Percentiles rank a stretch among this genome's conserved stretches.
Evolutionary conservation across 2,329 filamentous ascomycete species (phyloP).

Genomic region (Colletotrichum tropicicola): DNA sequence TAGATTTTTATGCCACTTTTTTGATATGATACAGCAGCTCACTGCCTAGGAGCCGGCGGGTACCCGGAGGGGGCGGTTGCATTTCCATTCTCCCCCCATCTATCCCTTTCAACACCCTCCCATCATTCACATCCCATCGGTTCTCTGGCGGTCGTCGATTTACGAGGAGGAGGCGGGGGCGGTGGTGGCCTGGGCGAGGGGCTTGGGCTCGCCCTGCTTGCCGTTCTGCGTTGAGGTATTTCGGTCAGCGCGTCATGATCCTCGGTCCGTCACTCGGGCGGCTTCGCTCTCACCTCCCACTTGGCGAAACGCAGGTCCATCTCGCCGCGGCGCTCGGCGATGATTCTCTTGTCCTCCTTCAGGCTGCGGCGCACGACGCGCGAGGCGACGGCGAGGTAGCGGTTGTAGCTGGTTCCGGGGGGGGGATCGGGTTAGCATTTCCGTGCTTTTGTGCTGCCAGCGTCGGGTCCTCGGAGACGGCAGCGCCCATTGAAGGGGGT

Average conservation of each 20-base stretch:
- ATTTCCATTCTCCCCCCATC: slow-evolving; percentile 8
- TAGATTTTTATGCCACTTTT: slow-evolving; percentile 27
- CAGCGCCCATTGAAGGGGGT: neutral
- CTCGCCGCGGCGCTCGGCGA: slow-evolving; percentile 88
- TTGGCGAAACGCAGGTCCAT: slow-evolving; percentile 90
- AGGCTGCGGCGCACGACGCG: slow-evolving; percentile 95
- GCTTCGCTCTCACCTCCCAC: slow-evolving; percentile 81
- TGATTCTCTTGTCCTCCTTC: slow-evolving; percentile 92
- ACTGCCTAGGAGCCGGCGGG: slow-evolving; percentile 19
- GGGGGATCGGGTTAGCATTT: slow-evolving; percentile 44
- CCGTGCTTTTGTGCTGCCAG: slow-evolving; percentile 29
- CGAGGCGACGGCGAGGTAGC: slow-evolving; percentile 95
- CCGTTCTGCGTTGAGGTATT: slow-evolving; percentile 76
- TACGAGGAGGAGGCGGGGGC: slow-evolving; percentile 48
- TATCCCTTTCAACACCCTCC: slow-evolving; percentile 17
- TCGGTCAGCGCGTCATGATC: slow-evolving; percentile 18
- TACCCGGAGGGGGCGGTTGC: slow-evolving; percentile 13
- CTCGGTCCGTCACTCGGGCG: neutral
- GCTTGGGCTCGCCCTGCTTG: slow-evolving; percentile 90
- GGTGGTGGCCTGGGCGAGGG: slow-evolving; percentile 68
- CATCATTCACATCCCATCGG: neutral
- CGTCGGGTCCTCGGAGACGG: neutral
- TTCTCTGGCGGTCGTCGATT: slow-evolving; percentile 24
- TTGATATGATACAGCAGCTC: slow-evolving; percentile 30
- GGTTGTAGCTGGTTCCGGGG: slow-evolving; percentile 87